Conservation (phyloP, 495 filamentous ascomycete genomes). For the Talaromyces adpressus region DNA sequence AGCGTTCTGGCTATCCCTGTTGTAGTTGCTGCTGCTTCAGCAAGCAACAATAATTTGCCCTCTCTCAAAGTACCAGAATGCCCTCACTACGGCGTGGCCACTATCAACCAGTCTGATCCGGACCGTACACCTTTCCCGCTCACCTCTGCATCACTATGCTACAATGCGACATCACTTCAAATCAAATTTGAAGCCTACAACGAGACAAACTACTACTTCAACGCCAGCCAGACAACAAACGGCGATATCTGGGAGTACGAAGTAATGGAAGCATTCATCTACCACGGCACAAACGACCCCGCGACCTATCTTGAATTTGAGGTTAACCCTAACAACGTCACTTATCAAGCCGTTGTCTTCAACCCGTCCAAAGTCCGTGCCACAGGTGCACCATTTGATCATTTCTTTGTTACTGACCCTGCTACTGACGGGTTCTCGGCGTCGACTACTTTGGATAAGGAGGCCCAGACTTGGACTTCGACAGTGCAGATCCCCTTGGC, state of each 20-base stretch:
- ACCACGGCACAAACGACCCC: conserved; percentile 6
- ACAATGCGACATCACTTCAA: conserved; percentile 4
- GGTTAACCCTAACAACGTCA: conserved; percentile 7
- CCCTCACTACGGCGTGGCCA: not conserved
- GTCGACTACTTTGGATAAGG: not conserved
- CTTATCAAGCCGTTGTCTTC: conserved; percentile 5
- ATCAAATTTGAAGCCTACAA: conserved; percentile 5
- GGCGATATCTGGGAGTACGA: conserved; percentile 10
- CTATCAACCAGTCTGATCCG: conserved; percentile 2
- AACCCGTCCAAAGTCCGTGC: conserved; percentile 7
- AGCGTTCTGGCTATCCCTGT: not conserved
- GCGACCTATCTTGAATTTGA: conserved; percentile 8
- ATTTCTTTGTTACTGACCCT: conserved; percentile 7
- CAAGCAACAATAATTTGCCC: not conserved
- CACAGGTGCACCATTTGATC: conserved; percentile 7
- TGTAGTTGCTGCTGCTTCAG: not conserved
- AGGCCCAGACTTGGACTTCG: not conserved
- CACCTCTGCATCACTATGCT: conserved; percentile 1
- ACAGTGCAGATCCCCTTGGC: conserved; percentile 5
- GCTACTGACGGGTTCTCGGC: conserved; percentile 7
- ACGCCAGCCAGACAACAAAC: conserved; percentile 7
- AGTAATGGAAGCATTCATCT: conserved; percentile 9
- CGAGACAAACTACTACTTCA: conserved; percentile 8
- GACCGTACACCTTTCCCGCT: conserved; percentile 2
- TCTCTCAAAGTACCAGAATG: conserved; percentile 2